phyloP scores from a whole-genome alignment of 371 early-diverging fungal genomes.

The Nematocida sp. region DNA sequence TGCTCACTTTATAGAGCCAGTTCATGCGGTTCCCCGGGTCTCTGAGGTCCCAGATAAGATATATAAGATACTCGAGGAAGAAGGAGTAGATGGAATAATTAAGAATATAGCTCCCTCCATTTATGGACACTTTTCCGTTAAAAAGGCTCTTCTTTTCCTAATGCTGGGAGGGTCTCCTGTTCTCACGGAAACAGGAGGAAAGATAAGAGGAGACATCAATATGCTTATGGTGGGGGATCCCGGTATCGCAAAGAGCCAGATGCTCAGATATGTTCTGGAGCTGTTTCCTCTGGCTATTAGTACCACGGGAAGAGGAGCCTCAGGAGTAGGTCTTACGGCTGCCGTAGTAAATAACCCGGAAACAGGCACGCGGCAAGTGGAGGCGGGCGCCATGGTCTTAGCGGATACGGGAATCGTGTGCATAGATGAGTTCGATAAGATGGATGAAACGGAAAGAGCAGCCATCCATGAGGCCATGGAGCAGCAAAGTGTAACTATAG shows the following conservation, averaged over 20 bases:
- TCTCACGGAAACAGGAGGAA: background rate
- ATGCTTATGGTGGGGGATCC: conserved; percentile 91
- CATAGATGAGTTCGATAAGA: conserved; percentile 99
- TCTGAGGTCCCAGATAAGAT: background rate
- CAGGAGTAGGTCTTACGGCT: conserved; percentile 93
- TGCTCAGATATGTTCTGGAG: conserved; percentile 77
- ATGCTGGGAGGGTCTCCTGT: conserved; percentile 79
- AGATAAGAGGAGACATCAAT: conserved; percentile 73
- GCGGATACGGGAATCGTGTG: conserved; percentile 95
- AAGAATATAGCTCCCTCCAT: conserved; percentile 88
- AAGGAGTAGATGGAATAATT: conserved; percentile 26
- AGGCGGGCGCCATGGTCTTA: conserved; percentile 98
- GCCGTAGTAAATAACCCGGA: conserved; percentile 81
- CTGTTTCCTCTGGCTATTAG: conserved; percentile 82
- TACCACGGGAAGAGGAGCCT: conserved; percentile 87
- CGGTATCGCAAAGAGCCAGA: conserved; percentile 88
- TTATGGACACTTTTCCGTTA: conserved; percentile 88
- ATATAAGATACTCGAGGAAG: background rate
- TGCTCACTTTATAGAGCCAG: conserved; percentile 75
- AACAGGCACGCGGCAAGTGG: conserved; percentile 72
- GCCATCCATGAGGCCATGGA: conserved; percentile 99
- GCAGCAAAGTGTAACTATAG: conserved; percentile 93
- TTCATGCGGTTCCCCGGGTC: background rate
- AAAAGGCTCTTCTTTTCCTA: conserved; percentile 84
- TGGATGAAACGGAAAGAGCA: conserved; percentile 92